Conservation (phyloP, 1,284 basidiomycete species). For the Flammula alnicola region DNA sequence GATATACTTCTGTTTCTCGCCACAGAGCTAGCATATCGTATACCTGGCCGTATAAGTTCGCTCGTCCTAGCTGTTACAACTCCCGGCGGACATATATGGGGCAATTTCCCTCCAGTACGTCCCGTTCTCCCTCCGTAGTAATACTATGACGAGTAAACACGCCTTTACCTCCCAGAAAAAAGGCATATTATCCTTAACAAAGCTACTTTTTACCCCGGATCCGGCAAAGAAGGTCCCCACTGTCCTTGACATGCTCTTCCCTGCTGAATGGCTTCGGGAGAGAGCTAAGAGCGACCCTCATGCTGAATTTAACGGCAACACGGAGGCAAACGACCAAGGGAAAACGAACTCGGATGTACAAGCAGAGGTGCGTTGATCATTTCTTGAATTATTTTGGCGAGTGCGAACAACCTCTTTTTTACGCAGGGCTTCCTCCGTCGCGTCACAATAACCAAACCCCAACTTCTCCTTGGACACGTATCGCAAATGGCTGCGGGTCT, state of each 20-base stretch:
- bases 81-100: constrained; percentile 60
- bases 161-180: constrained; percentile 40
- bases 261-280: constrained; percentile 59
- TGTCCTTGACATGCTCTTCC: constrained; percentile 65
- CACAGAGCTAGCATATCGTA: constrained; percentile 68
- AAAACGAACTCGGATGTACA: constrained; percentile 70
- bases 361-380: constrained; percentile 47
- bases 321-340: constrained; percentile 34
- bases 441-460: constrained; percentile 59
- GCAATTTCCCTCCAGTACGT: constrained; percentile 65
- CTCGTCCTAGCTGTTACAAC: constrained; percentile 75
- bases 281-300: constrained; percentile 50
- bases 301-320: constrained; percentile 23
- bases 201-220: constrained; percentile 54
- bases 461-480: constrained; percentile 64
- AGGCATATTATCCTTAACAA: constrained; percentile 44
- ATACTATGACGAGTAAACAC: neutral
- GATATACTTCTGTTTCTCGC: no score
- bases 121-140: neutral
- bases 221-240: constrained; percentile 55
- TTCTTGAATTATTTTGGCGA: neutral
- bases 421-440: constrained; percentile 62
- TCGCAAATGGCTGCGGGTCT: constrained; percentile 79
- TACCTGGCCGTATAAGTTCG: constrained; percentile 70
- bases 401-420: no score